phyloP scores from a whole-genome alignment of 176 grass and related monocot genomes.

The Luzula sylvatica region DNA sequence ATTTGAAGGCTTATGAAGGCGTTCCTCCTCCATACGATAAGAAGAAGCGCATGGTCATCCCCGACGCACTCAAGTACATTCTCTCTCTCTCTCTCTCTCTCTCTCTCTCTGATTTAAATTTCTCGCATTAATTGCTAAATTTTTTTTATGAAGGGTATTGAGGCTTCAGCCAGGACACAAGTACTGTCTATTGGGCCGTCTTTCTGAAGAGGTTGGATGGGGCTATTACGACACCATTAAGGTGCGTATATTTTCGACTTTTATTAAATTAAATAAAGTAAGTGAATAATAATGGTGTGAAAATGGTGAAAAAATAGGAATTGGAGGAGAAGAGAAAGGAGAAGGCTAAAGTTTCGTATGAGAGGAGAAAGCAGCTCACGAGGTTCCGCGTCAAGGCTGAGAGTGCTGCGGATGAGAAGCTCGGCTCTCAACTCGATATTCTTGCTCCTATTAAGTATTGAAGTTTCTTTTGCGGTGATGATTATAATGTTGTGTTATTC shows the following conservation, averaged over 20 bases:
- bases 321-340: slow-evolving; percentile 28
- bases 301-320: slow-evolving; percentile 11
- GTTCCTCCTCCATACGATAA: slow-evolving; percentile 15
- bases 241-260: background rate
- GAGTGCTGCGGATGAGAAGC: slow-evolving; percentile 20
- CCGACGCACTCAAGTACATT: slow-evolving; percentile 19
- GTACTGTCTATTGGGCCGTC: slow-evolving; percentile 20
- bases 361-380: slow-evolving; percentile 27
- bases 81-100: background rate
- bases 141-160: slow-evolving; percentile 22
- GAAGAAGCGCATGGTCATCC: slow-evolving; percentile 12
- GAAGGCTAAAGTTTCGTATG: slow-evolving; percentile 15
- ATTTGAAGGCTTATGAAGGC: slow-evolving; percentile 14
- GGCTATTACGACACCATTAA: slow-evolving; percentile 27
- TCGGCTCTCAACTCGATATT: slow-evolving; percentile 31
- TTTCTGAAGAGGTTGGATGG: slow-evolving; percentile 29
- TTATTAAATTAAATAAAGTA: too few species aligned
- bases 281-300: background rate
- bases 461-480: background rate
- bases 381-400: slow-evolving; percentile 21
- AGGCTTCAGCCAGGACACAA: slow-evolving; percentile 28
- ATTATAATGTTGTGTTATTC: too few species aligned
- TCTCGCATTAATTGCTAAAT: background rate
- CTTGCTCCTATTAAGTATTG: slow-evolving; percentile 25
- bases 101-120: background rate